phyloP scores from a whole-genome alignment of 2,329 filamentous ascomycete species.

The Sclerotinia trifoliorum region DNA sequence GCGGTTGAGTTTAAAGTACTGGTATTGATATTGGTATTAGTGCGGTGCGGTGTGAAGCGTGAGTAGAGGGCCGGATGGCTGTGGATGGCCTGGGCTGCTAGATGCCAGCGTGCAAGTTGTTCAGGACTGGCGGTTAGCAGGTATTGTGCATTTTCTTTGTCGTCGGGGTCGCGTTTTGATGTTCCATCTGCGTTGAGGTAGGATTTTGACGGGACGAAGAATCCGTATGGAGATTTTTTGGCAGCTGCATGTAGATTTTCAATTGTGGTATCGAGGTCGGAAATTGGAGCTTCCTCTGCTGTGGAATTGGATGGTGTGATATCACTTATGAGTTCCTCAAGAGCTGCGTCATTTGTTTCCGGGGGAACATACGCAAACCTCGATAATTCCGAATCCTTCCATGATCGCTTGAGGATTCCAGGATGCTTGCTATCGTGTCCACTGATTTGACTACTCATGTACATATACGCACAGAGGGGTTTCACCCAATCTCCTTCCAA shows the following conservation, averaged over 20 bases:
- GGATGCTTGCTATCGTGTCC: constrained; percentile 34
- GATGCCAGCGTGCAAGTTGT: constrained; percentile 14
- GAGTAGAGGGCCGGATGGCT: not conserved
- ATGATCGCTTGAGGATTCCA: constrained; percentile 7
- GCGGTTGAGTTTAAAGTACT: too few species aligned
- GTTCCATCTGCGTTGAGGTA: not conserved
- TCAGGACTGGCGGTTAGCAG: not conserved
- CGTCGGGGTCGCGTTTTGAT: not conserved
- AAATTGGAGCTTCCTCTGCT: not conserved
- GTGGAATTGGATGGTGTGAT: not conserved
- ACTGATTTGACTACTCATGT: constrained; percentile 25
- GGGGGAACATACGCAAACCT: constrained; percentile 1
- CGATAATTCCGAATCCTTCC: constrained; percentile 1
- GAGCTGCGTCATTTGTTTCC: not conserved
- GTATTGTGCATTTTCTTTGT: not conserved
- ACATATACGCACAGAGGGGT: constrained; percentile 25
- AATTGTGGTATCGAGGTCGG: not conserved
- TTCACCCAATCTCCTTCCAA: constrained; percentile 21
- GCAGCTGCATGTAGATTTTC: not conserved
- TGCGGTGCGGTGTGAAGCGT: not conserved
- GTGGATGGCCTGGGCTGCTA: constrained; percentile 8
- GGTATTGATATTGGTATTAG: too few species aligned
- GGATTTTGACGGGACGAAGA: not conserved
- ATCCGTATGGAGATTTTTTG: not conserved
- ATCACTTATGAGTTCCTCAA: not conserved